Evolutionary conservation across 495 filamentous ascomycete species (phyloP).

Genomic region (Annulohypoxylon maeteangense): DNA sequence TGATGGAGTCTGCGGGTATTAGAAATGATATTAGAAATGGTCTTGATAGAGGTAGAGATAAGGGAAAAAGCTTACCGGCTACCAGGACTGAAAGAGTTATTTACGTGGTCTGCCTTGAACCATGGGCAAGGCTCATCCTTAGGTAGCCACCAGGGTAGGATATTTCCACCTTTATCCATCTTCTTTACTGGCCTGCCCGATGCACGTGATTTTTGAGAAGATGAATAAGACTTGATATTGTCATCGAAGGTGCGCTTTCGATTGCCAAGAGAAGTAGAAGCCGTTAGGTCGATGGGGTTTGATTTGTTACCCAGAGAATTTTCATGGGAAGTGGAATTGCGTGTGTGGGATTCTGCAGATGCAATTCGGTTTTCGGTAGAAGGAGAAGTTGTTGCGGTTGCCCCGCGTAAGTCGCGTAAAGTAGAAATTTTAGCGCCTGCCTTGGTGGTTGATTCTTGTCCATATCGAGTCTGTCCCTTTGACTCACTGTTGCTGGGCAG

Average conservation of each 20-base stretch:
- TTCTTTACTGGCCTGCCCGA: conserved; percentile 58
- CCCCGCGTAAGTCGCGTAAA: neutral
- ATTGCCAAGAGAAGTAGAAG: conserved; percentile 49
- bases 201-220: conserved; percentile 44
- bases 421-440: neutral
- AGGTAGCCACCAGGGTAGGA: conserved; percentile 69
- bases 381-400: conserved; percentile 7
- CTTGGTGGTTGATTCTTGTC: neutral
- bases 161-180: conserved; percentile 55
- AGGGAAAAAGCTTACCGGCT: conserved; percentile 59
- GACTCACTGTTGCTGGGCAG: neutral
- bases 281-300: conserved; percentile 42
- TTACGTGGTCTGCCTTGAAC: conserved; percentile 62
- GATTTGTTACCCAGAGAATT: conserved; percentile 3
- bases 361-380: neutral
- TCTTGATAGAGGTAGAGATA: neutral
- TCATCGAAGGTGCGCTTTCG: conserved; percentile 80
- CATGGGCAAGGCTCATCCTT: conserved; percentile 67
- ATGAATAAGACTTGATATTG: conserved; percentile 59
- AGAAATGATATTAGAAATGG: conserved; percentile 9
- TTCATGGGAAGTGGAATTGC: neutral
- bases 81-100: conserved; percentile 52
- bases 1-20: conserved; percentile 72
- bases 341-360: neutral
- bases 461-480: neutral